Conservation (phyloP, 2,329 filamentous ascomycete species). For the Exophiala sp. region DNA sequence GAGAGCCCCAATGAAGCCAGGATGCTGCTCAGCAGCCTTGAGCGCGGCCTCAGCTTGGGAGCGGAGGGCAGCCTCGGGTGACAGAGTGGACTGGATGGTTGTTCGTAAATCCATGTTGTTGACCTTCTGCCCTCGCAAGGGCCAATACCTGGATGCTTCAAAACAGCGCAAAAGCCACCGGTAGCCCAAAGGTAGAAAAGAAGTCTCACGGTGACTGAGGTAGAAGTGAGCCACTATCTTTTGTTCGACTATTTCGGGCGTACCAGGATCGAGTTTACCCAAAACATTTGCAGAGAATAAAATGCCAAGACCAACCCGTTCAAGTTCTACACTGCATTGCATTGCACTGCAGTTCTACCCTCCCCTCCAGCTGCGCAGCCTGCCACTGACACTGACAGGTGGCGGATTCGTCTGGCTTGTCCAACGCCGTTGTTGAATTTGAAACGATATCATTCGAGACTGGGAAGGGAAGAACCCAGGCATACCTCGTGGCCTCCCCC, state of each 20-base stretch:
- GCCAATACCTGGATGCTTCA: constrained; percentile 18
- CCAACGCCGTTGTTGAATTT: no score
- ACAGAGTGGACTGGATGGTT: constrained; percentile 59
- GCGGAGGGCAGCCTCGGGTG: constrained; percentile 56
- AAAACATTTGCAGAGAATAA: constrained; percentile 1
- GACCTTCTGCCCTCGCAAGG: constrained; percentile 16
- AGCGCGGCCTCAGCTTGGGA: constrained; percentile 59
- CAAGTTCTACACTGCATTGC: no score
- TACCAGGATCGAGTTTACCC: neutral
- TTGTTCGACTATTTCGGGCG: neutral
- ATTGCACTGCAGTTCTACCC: no score
- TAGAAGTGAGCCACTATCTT: neutral
- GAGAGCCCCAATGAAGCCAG: constrained; percentile 84
- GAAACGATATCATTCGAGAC: no score
- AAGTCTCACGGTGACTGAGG: neutral
- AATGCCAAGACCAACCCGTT: neutral
- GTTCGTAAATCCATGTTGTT: constrained; percentile 44
- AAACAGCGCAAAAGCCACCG: constrained; percentile 15
- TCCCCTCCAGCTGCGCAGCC: no score
- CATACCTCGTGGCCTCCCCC: no score
- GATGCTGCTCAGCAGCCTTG: constrained; percentile 80
- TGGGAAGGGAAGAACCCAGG: no score
- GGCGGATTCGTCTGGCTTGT: no score
- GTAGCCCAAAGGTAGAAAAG: constrained; percentile 1
- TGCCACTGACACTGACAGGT: no score